These are phyloP conservation scores for Acacia concinna DNA, from an alignment of 331 rosid species.

Conservation along the genomic window DNA sequence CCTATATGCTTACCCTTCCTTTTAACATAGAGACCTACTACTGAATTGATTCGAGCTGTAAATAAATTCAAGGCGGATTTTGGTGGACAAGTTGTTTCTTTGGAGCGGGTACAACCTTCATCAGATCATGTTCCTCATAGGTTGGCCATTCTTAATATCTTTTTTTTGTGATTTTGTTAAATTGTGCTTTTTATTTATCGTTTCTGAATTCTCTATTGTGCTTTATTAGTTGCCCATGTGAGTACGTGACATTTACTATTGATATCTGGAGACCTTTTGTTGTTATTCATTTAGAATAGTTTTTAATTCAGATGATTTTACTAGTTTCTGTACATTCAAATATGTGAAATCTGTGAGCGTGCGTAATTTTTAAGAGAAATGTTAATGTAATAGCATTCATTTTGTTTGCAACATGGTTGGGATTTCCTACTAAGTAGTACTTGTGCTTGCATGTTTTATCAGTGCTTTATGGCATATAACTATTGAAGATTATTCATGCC, in stretches of 20 bases:
- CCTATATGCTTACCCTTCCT: constrained; percentile 12
- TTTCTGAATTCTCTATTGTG: background rate
- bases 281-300: background rate
- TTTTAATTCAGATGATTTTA: constrained; percentile 24
- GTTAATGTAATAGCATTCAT: constrained; percentile 9
- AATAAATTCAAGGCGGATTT: constrained; percentile 89
- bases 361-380: constrained; percentile 10
- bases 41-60: constrained; percentile 89
- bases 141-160: constrained; percentile 39
- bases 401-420: constrained; percentile 14
- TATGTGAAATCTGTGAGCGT: constrained; percentile 2
- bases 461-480: background rate
- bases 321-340: constrained; percentile 15
- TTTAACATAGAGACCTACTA: constrained; percentile 63
- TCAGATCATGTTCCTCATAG: constrained; percentile 97
- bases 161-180: background rate
- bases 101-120: constrained; percentile 98
- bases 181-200: background rate
- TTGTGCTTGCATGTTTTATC: background rate
- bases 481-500: background rate
- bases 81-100: constrained; percentile 84
- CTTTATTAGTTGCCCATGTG: background rate
- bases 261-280: constrained; percentile 12
- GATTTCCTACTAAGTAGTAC: constrained; percentile 2
- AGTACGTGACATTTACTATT: background rate